Base-by-base conservation (phyloP, 495 filamentous ascomycete species). In the Pseudevernia furfuracea region DNA sequence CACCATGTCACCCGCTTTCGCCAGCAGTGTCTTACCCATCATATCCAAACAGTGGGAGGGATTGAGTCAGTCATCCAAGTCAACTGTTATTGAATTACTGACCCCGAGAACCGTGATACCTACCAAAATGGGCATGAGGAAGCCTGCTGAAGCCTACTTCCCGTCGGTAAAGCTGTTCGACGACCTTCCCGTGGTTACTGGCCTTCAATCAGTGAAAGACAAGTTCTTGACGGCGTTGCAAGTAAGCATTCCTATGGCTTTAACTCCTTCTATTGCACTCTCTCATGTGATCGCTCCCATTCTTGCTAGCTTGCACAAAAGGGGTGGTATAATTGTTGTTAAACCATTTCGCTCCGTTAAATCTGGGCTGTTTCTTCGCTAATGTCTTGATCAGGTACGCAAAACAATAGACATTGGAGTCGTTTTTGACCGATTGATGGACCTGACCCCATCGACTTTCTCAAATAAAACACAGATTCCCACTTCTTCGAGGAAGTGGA, bases 351-450 rank as follows among this genome's bases (percentile, higher is more conserved):
- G 1, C 69, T 32, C 21, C 37, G 7, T 11, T 17, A 41, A 9
- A 23, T 14, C 17, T 41, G 34, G 4, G 21, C 2, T 8, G 15
- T 36, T 19, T 1, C 28, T 19, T 28, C 12, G 36, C 46, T 48
- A 21, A 43, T 23, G 41, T 17, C 2, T 17, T n/a, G 1, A 17
- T 39, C 61, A 67, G 65, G 61, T 83, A 25, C 80, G 85, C 30
- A 87, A 87, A 70, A 97, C 94, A 1, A 85, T 99, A 30, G 94
- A 97, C 60, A 80, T 99, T 17, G 89, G 89, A 55, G 91, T 96
- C 28, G 91, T 99, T 30, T 97, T 97, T 69, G 88, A 89, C 44
- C 84, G 95, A 46, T 81, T 98, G 59, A 81, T 96, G 69, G 82
- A 81, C 63, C 69, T 74, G 30, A 61, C 61, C 21, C 63, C 71